phyloP scores from a whole-genome alignment of 1,284 basidiomycete genomes.

The Heterobasidion parviporum region DNA sequence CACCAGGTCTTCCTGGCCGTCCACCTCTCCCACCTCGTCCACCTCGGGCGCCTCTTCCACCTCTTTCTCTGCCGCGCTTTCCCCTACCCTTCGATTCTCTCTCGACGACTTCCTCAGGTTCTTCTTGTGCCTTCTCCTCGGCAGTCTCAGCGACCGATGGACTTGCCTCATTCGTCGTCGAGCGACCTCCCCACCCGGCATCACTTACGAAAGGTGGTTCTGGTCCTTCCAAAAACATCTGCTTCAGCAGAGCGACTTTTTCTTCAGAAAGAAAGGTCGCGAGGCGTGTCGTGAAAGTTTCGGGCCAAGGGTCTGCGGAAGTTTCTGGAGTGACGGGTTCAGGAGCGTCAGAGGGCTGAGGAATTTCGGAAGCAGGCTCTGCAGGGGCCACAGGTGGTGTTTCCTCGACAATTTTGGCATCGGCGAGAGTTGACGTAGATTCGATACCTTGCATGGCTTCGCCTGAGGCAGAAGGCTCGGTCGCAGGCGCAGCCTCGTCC shows the following conservation, averaged over 20 bases:
- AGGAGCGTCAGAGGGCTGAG: background rate
- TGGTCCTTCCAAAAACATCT: slow-evolving; percentile 69
- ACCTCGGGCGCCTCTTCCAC: slow-evolving; percentile 35
- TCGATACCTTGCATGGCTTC: slow-evolving; percentile 5
- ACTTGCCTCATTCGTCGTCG: slow-evolving; percentile 18
- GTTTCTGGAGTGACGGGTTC: background rate
- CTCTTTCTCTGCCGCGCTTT: slow-evolving; percentile 33
- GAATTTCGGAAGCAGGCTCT: background rate
- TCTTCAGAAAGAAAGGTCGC: slow-evolving; percentile 55
- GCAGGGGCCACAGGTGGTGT: background rate
- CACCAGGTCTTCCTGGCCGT: slow-evolving; percentile 30
- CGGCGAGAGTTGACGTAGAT: background rate
- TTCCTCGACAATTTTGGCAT: background rate
- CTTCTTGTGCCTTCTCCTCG: slow-evolving; percentile 15
- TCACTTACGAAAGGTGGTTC: slow-evolving; percentile 62
- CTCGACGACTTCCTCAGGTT: slow-evolving; percentile 19
- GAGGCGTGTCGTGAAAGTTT: slow-evolving; percentile 47
- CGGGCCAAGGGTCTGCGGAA: slow-evolving; percentile 47
- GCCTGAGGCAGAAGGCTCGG: slow-evolving; percentile 2
- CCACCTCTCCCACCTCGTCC: slow-evolving; percentile 26
- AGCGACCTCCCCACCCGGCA: slow-evolving; percentile 55
- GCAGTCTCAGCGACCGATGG: background rate
- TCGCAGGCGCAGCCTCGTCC: background rate
- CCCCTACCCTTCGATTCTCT: slow-evolving; percentile 14
- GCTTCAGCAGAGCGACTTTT: slow-evolving; percentile 55